Evolutionary conservation across 2,329 filamentous ascomycete genomes (phyloP).

Genomic region (Colletotrichum liaoningense): DNA sequence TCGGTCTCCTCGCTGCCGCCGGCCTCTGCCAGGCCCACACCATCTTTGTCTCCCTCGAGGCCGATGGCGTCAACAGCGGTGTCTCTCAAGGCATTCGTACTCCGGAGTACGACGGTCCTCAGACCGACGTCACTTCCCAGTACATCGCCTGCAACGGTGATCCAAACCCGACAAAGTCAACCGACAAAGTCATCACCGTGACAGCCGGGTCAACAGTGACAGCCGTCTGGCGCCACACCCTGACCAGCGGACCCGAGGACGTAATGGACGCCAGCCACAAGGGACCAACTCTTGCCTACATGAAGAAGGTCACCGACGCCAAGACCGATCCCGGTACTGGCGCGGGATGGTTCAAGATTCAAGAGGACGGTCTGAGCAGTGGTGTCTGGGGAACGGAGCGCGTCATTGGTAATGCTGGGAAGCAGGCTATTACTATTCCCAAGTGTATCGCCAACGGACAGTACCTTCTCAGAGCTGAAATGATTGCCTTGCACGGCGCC

Average conservation of each 20-base stretch:
- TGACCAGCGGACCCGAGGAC: conserved; percentile 54
- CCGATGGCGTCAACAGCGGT: conserved; percentile 56
- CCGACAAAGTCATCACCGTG: conserved; percentile 58
- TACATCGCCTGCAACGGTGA: conserved; percentile 65
- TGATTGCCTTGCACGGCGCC: conserved; percentile 65
- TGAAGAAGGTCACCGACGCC: conserved; percentile 66
- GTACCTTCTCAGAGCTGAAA: conserved; percentile 68
- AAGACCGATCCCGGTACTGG: conserved; percentile 53
- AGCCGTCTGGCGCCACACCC: conserved; percentile 64
- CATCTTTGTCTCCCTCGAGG: conserved; percentile 58
- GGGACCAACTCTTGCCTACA: conserved; percentile 65
- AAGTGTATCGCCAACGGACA: conserved; percentile 60
- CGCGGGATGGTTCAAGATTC: conserved; percentile 56
- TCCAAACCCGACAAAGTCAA: conserved; percentile 59
- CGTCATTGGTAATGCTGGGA: conserved; percentile 57
- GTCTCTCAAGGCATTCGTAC: conserved; percentile 63
- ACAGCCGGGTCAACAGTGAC: conserved; percentile 58
- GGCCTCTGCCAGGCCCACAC: conserved; percentile 50
- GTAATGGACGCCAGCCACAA: conserved; percentile 64
- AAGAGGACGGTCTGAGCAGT: conserved; percentile 54
- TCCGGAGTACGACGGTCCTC: conserved; percentile 59
- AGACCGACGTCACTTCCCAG: conserved; percentile 58
- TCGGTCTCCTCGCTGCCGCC: conserved; percentile 41
- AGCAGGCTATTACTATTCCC: conserved; percentile 62
- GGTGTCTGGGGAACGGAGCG: conserved; percentile 54